Percentiles rank a stretch among this genome's conserved stretches.
These are phyloP conservation scores for Colletotrichum gigasporum DNA, from an alignment of 2,329 filamentous ascomycete genomes.

Conservation along the genomic window DNA sequence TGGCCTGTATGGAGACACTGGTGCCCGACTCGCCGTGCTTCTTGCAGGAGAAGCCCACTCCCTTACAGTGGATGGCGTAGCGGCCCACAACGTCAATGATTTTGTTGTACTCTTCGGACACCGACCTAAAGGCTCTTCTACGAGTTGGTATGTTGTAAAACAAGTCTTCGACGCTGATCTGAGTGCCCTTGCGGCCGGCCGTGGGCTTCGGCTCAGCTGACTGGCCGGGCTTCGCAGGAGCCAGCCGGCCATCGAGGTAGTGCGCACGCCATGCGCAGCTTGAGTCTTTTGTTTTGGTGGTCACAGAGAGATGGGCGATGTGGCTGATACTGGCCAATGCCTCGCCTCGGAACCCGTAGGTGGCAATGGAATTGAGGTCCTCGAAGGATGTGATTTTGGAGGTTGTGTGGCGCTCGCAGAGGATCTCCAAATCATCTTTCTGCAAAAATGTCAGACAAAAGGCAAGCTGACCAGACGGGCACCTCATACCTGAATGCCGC, in stretches of 20 bases:
- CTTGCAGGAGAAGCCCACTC: slow-evolving; percentile 96
- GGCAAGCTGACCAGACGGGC: not conserved
- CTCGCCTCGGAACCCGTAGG: slow-evolving; percentile 98
- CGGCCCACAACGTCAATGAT: slow-evolving; percentile 94
- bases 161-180: slow-evolving; percentile 95
- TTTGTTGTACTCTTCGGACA: slow-evolving; percentile 96
- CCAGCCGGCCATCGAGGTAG: slow-evolving; percentile 84
- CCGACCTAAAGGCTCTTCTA: slow-evolving; percentile 87
- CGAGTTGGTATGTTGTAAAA: slow-evolving; percentile 97
- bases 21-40: slow-evolving; percentile 90
- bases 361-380: slow-evolving; percentile 87
- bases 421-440: slow-evolving; percentile 90
- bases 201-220: slow-evolving; percentile 85
- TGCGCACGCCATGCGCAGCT: slow-evolving; percentile 90
- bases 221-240: slow-evolving; percentile 87
- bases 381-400: slow-evolving; percentile 96
- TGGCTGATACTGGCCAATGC: slow-evolving; percentile 98
- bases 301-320: slow-evolving; percentile 94
- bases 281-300: slow-evolving; percentile 90
- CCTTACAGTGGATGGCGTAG: slow-evolving; percentile 90
- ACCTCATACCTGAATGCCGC: slow-evolving; percentile 82
- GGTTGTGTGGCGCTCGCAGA: slow-evolving; percentile 96
- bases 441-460: slow-evolving; percentile 48
- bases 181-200: slow-evolving; percentile 88
- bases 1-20: slow-evolving; percentile 81